Evolutionary conservation across 495 filamentous ascomycete genomes (phyloP), one percentile per base, ranked within the genome.

Genomic region (Hypoxylon fuscum): DNA sequence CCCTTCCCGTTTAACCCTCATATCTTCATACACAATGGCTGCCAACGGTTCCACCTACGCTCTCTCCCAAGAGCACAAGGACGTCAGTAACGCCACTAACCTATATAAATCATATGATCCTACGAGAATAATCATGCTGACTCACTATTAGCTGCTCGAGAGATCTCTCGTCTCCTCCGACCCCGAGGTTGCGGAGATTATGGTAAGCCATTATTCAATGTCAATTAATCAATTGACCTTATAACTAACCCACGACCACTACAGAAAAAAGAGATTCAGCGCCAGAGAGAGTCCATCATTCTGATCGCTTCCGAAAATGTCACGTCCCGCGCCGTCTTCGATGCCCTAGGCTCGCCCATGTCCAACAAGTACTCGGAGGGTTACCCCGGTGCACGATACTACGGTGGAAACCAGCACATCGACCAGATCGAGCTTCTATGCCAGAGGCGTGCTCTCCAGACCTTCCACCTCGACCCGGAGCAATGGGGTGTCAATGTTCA

Each of bases 401-500:
- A 99, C 74, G 96, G 96, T 76, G 95, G 95, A 68, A 99, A 98
- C 81, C 87, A 99, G 83, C 92, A 96, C 83, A 99, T 99, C 59
- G 95, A 99, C 76, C 82, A 88, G 73, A 92, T 97, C 72, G 95
- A 99, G 84, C 84, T 90, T 57, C 92, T 93, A 49, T 99, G 95
- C 87, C 95, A 99, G 85, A 84, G 85, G 77, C 92, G 95, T 77
- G 95, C 95, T 66, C 88, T 98, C 59, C 82, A 93, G 81, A 91
- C 95, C 31, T 99, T 97, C 83, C 83, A 89, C 68, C 81, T 96
- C 32, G 90, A 96, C 76, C 62, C 86, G 17, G 86, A 88, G 68
- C 90, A 95, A 79, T 99, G 95, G 95, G 95, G 96, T 70, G 95
- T 99, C 82, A 99, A 99, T 72, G 95, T 99, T 47, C 95, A 99